Evolutionary conservation across 2,329 filamentous ascomycete genomes (phyloP), one percentile per base, ranked within the genome.

Genomic region (Colletotrichum australisinense): DNA sequence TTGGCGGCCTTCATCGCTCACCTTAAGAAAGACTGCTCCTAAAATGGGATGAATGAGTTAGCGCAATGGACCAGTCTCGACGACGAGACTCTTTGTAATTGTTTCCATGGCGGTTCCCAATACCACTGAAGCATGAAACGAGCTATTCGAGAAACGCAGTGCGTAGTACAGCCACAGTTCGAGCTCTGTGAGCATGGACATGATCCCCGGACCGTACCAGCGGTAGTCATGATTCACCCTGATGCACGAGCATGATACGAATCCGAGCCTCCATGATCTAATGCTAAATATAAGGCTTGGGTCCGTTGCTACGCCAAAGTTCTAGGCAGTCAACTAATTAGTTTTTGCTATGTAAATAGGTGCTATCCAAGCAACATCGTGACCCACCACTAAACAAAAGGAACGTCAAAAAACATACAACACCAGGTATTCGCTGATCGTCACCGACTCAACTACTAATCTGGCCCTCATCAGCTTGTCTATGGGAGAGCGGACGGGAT

Each of bases 221-320:
- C 76, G 77, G 7, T 24, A 75, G 59, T 76, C 68, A 22, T 64
- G 67, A 49, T 73, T 76, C 65, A 76, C 76, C 3, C 57, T 78
- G 22, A 74, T 76, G 76, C 77, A 77, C 56, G 74, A 77, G 0
- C 87, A 87, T 77, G 81, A 79, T 71, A 80, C 77, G 67, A 76
- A 80, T n/a, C 84, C 78, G 78, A 79, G 72, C 75, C 80, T 80
- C 0, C 84, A 85, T 68, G 82, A 84, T 57, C 80, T 81, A 5
- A 76, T 87, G 76, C 80, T 81, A 72, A 81, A 77, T 22, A 82
- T 80, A 19, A 78, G 83, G 19, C 80, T 84, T 0, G 79, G 75
- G 3, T 58, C 73, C 0, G 76, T 74, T 72, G 81, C 78, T 52
- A 81, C 64, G 59, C 76, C 76, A 2, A 80, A 79, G 0, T 88